Evolutionary conservation across 2,329 filamentous ascomycete species (phyloP), one percentile per base, ranked within the genome.

Genomic region (Aquanectria penicillioides): DNA sequence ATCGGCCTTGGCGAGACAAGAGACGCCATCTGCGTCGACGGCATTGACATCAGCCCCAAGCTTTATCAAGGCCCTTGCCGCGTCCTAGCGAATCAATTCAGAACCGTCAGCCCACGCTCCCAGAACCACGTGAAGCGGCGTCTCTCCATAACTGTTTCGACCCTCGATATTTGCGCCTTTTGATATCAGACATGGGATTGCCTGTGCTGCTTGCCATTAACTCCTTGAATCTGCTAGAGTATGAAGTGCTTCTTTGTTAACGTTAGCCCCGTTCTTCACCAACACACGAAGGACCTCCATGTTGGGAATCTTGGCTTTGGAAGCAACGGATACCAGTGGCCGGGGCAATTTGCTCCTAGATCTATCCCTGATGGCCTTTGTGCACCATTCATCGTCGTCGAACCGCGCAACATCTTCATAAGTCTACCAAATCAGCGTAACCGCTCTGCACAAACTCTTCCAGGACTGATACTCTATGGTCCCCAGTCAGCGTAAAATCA

Each of bases 191-290:
- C 68, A 66, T 20, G 53, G 61, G 9, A 68, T 53, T n/a, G 43
- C 65, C 13, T 51, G 53, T 23, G 63, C 48, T 6, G 43, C 44
- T 26, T 68, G 58, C 65, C 65, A 68, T 63, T 61, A 66, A 9
- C 37, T 22, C 6, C 8, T 18, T 2, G 55, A 44, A 7, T 2
- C 5, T 18, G 63, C 48, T 7, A 68, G 44, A 3, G 33, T 2
- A 40, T 68, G 61, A 9, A 67, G 55, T 4, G 60, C 47, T 22
- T 29, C 36, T 12, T 10, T 1, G 8, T 13, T 2, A 4, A 7
- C 1, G 13, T 28, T 50, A 0, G 23, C 36, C 18, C 66, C 68
- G 23, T 63, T 55, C 37, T 66, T 63, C 17, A 67, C 57, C 20
- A 68, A 36, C 2, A 64, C 25, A 6, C 50, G 49, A 29, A 67